Conservation (phyloP, 805 yeast species). For the Candida chauliodis region DNA sequence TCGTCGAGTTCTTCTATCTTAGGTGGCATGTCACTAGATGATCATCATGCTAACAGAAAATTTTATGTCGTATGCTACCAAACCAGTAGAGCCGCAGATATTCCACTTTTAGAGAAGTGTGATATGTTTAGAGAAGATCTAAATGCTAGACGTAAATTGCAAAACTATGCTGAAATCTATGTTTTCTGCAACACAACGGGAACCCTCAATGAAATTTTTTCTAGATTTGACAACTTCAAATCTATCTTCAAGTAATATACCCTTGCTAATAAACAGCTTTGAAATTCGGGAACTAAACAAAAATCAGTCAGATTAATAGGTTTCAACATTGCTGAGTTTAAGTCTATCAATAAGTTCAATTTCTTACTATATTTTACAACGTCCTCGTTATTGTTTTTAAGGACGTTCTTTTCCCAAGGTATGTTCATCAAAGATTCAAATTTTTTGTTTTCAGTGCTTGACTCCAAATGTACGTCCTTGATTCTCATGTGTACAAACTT, state of each 20-base stretch:
- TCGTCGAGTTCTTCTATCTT: conserved; percentile 3
- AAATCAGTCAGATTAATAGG: conserved; percentile 20
- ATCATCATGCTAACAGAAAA: neutral
- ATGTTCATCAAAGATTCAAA: conserved; percentile 11
- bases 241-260: conserved; percentile 28
- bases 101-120: neutral
- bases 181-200: conserved; percentile 24
- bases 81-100: neutral
- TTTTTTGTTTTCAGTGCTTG: conserved; percentile 7
- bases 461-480: conserved; percentile 13
- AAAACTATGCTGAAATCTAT: neutral
- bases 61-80: conserved; percentile 1
- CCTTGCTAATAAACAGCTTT: conserved; percentile 31
- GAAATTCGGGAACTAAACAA: conserved; percentile 38
- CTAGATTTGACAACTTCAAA: conserved; percentile 22
- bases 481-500: conserved; percentile 26
- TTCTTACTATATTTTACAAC: conserved; percentile 18
- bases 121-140: too few species aligned
- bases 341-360: conserved; percentile 23
- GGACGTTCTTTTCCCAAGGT: conserved; percentile 18
- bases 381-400: conserved; percentile 12
- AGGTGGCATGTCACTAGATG: neutral
- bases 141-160: too few species aligned
- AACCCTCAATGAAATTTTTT: conserved; percentile 20
- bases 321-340: conserved; percentile 19